Percentiles rank a stretch among this genome's conserved stretches.
Evolutionary conservation across 768 basidiomycete species (phyloP).

Genomic region (Rhodotorula diobovata): DNA sequence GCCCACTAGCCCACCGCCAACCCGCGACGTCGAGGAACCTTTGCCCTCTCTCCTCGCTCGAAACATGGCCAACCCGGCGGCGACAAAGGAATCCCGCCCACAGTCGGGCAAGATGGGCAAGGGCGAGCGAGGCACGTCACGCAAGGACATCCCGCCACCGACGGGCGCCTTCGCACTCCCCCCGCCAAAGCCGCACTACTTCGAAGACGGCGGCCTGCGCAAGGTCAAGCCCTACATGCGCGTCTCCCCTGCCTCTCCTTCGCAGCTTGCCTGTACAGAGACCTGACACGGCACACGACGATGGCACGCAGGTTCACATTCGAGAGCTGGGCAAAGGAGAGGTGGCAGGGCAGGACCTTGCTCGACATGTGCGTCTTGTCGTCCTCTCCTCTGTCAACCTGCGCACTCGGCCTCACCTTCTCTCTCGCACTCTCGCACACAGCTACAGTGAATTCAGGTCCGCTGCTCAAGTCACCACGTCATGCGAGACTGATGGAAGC

Average conservation of each 20-base stretch:
- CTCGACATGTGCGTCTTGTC: conserved; percentile 29
- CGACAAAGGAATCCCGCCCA: background rate
- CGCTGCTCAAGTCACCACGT: background rate
- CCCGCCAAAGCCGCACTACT: conserved; percentile 26
- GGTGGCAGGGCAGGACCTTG: conserved; percentile 36
- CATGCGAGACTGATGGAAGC: background rate
- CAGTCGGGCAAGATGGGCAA: background rate
- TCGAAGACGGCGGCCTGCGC: conserved; percentile 31
- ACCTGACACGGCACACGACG: no score
- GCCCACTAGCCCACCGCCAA: background rate
- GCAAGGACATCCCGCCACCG: conserved; percentile 13
- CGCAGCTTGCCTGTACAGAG: background rate
- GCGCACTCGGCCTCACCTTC: no score
- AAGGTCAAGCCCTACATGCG: conserved; percentile 38
- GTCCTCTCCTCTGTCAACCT: no score
- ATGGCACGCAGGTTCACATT: conserved; percentile 16
- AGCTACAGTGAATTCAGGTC: conserved; percentile 42
- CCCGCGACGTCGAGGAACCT: background rate
- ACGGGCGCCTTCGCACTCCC: conserved; percentile 24
- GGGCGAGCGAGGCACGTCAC: conserved; percentile 15
- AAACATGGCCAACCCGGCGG: background rate
- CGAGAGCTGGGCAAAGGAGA: conserved; percentile 31
- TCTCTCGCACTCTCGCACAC: background rate
- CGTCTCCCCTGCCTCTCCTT: background rate
- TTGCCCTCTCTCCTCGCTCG: background rate